Evolutionary conservation across 441 rosid genomes (phyloP), one percentile per base, ranked within the genome.

Genomic region (Flueggea neowawraea): DNA sequence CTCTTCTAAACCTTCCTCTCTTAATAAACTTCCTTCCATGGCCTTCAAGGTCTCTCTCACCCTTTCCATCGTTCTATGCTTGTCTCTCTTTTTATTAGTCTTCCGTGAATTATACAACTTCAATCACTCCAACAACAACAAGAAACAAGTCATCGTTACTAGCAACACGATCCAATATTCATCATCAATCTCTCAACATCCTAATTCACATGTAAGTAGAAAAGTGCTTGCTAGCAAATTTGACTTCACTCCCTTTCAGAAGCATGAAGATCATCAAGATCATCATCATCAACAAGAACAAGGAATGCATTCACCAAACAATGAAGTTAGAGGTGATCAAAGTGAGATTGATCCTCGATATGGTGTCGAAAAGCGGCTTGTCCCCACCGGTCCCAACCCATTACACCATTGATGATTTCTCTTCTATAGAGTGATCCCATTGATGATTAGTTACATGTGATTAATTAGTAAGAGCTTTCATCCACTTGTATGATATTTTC

Each of bases 301-400:
- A 45, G 60, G 7, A 16, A 58, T 61, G 52, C 54, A 51, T 6
- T 59, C 72, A 3, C 69, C 67, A 12, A 43, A 31, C 28, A 61
- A 61, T 22, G 52, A 13, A 66, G 2, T 33, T 57, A 15, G 59
- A 55, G 75, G 45, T 9, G 78, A 57, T 41, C 44, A 55, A 55
- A 14, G 58, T 17, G 74, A 84, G 88, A 84, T 92, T 47, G 95
- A 92, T 73, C 93, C 83, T 2, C 91, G 86, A 49, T 92, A 92
- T 9, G 96, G 95, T 14, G 87, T 84, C 13, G 83, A 89, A 70
- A 89, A 92, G 76, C 91, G 96, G 17, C 90, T 81, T 15, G 98
- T 92, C 61, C 98, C 98, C 28, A 81, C 89, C 0, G 98, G 98
- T 55, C 95, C 98, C 0, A 92, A 92, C 77, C 96, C 98, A 11